Evolutionary conservation across 2,329 filamentous ascomycete genomes (phyloP).

Genomic region (Cladosporium sp.): DNA sequence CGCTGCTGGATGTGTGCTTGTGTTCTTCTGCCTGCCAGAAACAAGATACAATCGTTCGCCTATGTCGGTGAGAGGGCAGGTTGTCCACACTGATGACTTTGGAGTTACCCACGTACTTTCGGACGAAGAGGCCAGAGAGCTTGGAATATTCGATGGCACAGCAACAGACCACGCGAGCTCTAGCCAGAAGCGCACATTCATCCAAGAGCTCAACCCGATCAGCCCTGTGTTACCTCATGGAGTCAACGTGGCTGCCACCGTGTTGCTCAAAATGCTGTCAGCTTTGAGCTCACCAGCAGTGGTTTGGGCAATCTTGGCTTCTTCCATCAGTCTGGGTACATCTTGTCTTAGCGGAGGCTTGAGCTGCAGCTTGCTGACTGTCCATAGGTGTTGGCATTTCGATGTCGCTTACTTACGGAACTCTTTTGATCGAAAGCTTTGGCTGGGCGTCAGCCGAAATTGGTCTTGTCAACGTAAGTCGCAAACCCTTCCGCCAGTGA

Average conservation of each 20-base stretch:
- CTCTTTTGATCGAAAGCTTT: slow-evolving; percentile 33
- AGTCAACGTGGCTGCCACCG: slow-evolving; percentile 14
- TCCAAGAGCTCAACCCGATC: slow-evolving; percentile 17
- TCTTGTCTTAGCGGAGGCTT: not conserved
- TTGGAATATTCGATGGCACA: not conserved
- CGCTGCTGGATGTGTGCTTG: slow-evolving; percentile 34
- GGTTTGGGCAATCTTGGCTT: slow-evolving; percentile 35
- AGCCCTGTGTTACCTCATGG: slow-evolving; percentile 15
- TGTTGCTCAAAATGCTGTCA: slow-evolving; percentile 31
- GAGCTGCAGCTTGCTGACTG: not conserved
- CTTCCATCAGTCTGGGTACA: slow-evolving; percentile 36
- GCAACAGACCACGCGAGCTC: not conserved
- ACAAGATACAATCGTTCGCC: slow-evolving; percentile 35
- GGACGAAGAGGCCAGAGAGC: slow-evolving; percentile 28
- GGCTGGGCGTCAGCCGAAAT: slow-evolving; percentile 28
- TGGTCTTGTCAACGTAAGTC: slow-evolving; percentile 22
- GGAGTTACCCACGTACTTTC: slow-evolving; percentile 35
- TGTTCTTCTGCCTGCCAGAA: slow-evolving; percentile 40
- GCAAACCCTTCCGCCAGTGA: not conserved
- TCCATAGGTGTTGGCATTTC: slow-evolving; percentile 23
- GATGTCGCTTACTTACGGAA: slow-evolving; percentile 38
- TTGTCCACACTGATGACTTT: slow-evolving; percentile 39
- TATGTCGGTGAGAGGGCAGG: slow-evolving; percentile 31
- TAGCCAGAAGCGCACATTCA: slow-evolving; percentile 12
- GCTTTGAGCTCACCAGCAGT: slow-evolving; percentile 36